Base-by-base conservation (phyloP, 2,329 filamentous ascomycete species). In the Calycina marina region DNA sequence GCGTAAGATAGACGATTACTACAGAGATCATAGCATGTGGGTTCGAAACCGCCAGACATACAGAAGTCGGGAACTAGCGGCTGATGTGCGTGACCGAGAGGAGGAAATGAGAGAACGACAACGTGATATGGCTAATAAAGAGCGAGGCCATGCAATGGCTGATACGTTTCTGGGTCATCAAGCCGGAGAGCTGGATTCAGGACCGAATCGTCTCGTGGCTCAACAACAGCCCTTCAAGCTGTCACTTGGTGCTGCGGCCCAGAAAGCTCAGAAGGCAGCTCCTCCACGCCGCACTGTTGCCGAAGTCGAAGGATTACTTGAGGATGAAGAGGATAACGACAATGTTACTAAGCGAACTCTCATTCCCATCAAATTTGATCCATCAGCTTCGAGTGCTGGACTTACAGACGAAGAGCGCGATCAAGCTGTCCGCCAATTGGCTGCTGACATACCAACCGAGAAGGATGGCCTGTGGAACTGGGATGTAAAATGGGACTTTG, bases 221-320 rank as follows among this genome's bases (percentile, higher is more conserved):
- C 82, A 81, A 3, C 76, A 81, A 3, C 76, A 82, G 49, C 77
- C 77, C 14, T 92, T 96, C 69, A 96, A 93, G 56, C 69, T 96
- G 36, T 93, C 85, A 2, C 76, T 96, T 15, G 86, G 86, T 33
- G 84, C 84, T 1, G 83, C 86, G 0, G 82, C 84, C 0, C 84
- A 92, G 54, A 84, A 72, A 49, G 67, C 66, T 11, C 67, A 66
- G 34, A 58, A 70, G 33, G 62, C 63, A 25, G 64, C 65, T 10
- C 60, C 70, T 0, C 64, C 70, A 36, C 71, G 82, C 38, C 78
- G 85, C 39, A 93, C 84, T 0, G 77, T 93, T 40, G 85, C 85
- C 35, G 90, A 98, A 52, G 83, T 98, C 34, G 90, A 96, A 61
- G 84, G 84, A 18, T 65, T 98, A 1, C 65, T 98, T 42, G 90